These are phyloP conservation scores for Fusarium sp. DNA, from an alignment of 2,329 filamentous ascomycete genomes.

Conservation along the genomic window DNA sequence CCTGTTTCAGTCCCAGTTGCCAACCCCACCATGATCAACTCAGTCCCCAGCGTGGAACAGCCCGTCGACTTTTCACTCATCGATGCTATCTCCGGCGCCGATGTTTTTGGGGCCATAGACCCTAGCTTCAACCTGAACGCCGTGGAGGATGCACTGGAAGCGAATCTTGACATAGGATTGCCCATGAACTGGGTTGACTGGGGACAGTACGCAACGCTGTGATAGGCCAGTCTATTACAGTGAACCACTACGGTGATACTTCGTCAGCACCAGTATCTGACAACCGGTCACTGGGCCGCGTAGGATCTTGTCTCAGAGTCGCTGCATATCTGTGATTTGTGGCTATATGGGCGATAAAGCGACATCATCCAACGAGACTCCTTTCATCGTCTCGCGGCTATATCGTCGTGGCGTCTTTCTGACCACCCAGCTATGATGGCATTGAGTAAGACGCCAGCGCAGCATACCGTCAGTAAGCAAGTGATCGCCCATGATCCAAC, in stretches of 20 bases:
- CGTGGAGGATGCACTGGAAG: constrained; percentile 65
- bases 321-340: background rate
- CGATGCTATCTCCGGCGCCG: constrained; percentile 60
- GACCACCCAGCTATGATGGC: background rate
- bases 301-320: background rate
- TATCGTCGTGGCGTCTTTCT: background rate
- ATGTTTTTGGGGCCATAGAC: constrained; percentile 66
- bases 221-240: background rate
- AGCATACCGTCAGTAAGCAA: background rate
- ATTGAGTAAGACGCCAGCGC: background rate
- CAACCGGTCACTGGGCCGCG: background rate
- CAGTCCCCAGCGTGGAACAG: constrained; percentile 48
- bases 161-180: constrained; percentile 64
- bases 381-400: background rate
- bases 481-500: background rate
- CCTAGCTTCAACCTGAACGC: constrained; percentile 65
- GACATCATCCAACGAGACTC: background rate
- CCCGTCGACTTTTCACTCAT: constrained; percentile 56
- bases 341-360: background rate
- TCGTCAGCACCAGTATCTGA: constrained; percentile 6
- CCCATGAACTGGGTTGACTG: constrained; percentile 64
- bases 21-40: constrained; percentile 45
- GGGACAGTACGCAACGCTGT: constrained; percentile 52
- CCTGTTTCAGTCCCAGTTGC: constrained; percentile 25
- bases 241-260: background rate